A percentile compares a stretch with the other conserved stretches of the same genome.
Evolutionary conservation across 345 rosid genomes (phyloP).

Genomic region (Syzygium grande): DNA sequence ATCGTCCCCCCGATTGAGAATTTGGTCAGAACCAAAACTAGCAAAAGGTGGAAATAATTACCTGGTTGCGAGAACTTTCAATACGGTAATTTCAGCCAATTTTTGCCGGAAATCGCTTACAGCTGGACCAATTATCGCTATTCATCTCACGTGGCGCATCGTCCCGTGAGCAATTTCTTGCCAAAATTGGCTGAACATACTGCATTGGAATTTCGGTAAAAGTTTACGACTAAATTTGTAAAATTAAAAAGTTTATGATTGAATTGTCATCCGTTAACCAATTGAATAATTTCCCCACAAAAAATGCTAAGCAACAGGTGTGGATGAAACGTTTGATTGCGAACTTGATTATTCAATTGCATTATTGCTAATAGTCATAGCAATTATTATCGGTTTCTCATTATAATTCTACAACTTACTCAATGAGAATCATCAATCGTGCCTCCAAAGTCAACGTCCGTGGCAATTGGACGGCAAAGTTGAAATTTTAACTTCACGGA

Average conservation of each 20-base stretch:
- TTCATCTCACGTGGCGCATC: rapidly evolving
- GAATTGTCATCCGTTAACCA: rapidly evolving
- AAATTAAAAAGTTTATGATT: not conserved
- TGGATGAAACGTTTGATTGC: not conserved
- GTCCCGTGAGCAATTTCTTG: rapidly evolving
- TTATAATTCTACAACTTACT: not conserved
- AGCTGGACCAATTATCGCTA: rapidly evolving
- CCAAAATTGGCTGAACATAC: rapidly evolving
- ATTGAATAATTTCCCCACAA: not conserved
- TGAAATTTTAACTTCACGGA: not conserved
- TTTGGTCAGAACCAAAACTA: not conserved
- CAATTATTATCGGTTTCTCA: not conserved
- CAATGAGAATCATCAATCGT: not conserved
- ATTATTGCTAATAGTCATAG: not conserved
- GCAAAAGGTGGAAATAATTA: not conserved
- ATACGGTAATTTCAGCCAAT: rapidly evolving
- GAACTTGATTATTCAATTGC: not conserved
- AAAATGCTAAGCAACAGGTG: not conserved
- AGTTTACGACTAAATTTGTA: not conserved
- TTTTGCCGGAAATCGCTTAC: rapidly evolving
- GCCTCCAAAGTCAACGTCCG: not conserved
- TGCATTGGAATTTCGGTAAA: not conserved
- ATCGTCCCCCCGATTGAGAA: not conserved
- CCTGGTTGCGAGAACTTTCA: not conserved
- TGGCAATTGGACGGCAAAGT: not conserved